Base-by-base conservation (phyloP, 73 alveolate species). In the Uronychia setigera region DNA sequence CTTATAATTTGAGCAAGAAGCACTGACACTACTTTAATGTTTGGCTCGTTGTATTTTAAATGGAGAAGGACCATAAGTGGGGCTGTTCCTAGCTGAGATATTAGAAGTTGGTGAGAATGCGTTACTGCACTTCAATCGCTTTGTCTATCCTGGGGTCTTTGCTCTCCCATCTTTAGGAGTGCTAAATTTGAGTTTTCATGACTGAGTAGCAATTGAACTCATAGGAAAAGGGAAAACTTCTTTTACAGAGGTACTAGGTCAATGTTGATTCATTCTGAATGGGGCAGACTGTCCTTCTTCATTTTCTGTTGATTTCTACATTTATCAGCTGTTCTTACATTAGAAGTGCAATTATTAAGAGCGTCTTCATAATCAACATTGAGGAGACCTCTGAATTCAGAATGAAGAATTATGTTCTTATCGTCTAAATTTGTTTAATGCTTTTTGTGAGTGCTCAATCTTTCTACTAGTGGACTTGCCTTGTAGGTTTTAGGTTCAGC, bases 181-280 rank as follows among this genome's bases (percentile, higher is more conserved):
- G 67, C 67, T 46, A n/a, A n/a, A n/a, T n/a, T n/a, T n/a, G n/a
- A n/a, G n/a, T 46, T 46, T 46, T 46, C 67, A 11, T 5, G 67
- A 46, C 19, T 46, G 19, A 46, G 67, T 11, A 46, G 67, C 67
- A 46, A 46, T 46, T 5, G 67, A 46, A 46, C n/a, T 46, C 67
- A 46, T 46, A 19, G 67, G 67, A 46, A 46, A 46, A 46, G 67
- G 67, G 19, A 46, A 46, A 11, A 46, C 67, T 46, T 46, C 67
- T 46, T 46, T 46, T 46, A 46, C 67, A 46, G 67, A 46, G 67
- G n/a, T n/a, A n/a, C 67, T 46, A 46, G 67, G 67, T 5, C 67
- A 19, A 46, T 19, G 5, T 19, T 46, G 67, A 5, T 19, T 46
- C n/a, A 46, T 19, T 46, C 67, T 46, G 67, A 46, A 46, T 46